Conservation (phyloP, 345 rosid genomes). For the Physaria fendleri region DNA sequence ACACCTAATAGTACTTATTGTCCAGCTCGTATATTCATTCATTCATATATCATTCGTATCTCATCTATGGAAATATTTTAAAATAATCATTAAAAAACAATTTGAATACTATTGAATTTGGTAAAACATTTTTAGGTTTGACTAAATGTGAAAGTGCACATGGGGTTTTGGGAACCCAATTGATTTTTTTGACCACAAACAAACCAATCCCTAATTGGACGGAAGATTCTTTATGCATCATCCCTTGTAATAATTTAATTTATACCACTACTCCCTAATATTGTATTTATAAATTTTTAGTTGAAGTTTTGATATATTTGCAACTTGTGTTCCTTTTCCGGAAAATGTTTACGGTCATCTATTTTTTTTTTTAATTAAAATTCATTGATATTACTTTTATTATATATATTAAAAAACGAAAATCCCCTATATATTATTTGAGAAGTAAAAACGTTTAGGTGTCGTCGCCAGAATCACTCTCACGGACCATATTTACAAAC, state of each 20-base stretch:
- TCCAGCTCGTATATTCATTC: slow-evolving; percentile 2
- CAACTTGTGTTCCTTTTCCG: slow-evolving; percentile 8
- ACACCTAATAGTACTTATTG: slow-evolving; percentile 8
- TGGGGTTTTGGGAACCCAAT: slow-evolving; percentile 22
- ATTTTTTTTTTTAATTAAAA: no score
- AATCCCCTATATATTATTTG: no score
- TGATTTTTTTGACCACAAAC: slow-evolving; percentile 8
- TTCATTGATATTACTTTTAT: no score
- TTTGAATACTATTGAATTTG: not conserved
- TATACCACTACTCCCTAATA: slow-evolving; percentile 8
- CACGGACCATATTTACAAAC: no score
- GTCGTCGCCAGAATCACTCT: no score
- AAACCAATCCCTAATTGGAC: slow-evolving; percentile 25
- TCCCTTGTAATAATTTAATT: slow-evolving; percentile 15
- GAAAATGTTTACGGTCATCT: not conserved
- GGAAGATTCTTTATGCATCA: slow-evolving; percentile 26
- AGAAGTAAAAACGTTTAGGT: no score
- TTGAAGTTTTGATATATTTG: not conserved
- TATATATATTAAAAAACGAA: no score
- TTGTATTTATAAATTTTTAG: not conserved
- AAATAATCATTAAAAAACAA: not conserved
- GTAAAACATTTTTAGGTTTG: slow-evolving; percentile 7
- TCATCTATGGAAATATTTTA: not conserved
- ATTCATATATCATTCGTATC: slow-evolving; percentile 1
- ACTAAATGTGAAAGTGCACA: slow-evolving; percentile 28